phyloP scores from a whole-genome alignment of 2,329 filamentous ascomycete species.

The Fusarium sp. region DNA sequence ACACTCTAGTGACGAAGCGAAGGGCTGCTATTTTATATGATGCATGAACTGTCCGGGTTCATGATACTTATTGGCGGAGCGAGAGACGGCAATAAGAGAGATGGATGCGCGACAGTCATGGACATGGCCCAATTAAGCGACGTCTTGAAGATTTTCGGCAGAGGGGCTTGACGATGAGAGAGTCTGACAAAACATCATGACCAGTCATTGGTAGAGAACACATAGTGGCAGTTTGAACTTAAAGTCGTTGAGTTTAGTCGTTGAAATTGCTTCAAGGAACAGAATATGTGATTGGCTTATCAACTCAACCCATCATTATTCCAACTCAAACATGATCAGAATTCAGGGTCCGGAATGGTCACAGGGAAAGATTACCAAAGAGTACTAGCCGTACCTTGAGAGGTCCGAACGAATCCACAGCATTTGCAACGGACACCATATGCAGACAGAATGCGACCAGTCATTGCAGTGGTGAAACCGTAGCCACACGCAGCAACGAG shows the following conservation, averaged over 20 bases:
- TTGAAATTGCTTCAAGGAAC: not conserved
- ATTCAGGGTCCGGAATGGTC: not conserved
- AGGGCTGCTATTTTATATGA: slow-evolving; percentile 11
- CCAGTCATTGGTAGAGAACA: slow-evolving; percentile 8
- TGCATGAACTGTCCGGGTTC: slow-evolving; percentile 7
- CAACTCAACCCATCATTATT: slow-evolving; percentile 1
- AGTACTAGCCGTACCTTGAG: not conserved
- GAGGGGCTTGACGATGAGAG: slow-evolving; percentile 2
- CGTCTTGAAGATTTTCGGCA: slow-evolving; percentile 21
- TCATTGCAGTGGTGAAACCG: slow-evolving; percentile 31
- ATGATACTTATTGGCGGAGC: slow-evolving; percentile 6
- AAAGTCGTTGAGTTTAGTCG: slow-evolving; percentile 2
- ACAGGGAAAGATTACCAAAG: not conserved
- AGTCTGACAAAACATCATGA: slow-evolving; percentile 13
- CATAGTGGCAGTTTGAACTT: not conserved
- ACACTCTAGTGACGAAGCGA: not conserved
- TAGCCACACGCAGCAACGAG: slow-evolving; percentile 25
- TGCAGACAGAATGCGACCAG: slow-evolving; percentile 10
- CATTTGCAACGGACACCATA: not conserved
- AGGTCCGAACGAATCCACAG: not conserved
- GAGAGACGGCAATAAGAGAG: slow-evolving; percentile 1
- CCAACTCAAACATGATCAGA: not conserved
- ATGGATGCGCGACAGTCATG: slow-evolving; percentile 1
- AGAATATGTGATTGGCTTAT: slow-evolving; percentile 22
- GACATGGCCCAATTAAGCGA: not conserved